Conservation (phyloP, 768 basidiomycete species). For the Lentinula boryana region DNA sequence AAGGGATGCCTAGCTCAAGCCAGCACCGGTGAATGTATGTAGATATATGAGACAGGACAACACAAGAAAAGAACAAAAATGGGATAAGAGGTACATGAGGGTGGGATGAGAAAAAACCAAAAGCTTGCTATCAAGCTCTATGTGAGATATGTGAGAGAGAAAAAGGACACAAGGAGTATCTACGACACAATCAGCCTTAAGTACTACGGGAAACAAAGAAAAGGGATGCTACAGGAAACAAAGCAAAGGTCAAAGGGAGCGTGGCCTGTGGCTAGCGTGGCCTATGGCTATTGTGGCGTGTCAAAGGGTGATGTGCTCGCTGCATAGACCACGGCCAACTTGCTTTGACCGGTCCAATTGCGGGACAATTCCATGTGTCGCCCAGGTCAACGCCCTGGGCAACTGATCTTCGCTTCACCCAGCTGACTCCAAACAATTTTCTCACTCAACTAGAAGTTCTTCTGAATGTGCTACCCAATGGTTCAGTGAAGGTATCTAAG, state of each 20-base stretch:
- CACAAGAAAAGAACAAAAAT: not conserved
- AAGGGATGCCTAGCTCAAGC: conserved; percentile 1
- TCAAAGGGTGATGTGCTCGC: no score
- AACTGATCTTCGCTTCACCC: not conserved
- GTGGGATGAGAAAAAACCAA: no score
- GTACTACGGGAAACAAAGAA: not conserved
- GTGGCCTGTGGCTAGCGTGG: not conserved
- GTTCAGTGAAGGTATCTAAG: not conserved
- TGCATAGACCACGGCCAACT: no score
- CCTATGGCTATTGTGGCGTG: no score
- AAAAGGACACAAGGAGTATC: not conserved
- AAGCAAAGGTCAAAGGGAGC: not conserved
- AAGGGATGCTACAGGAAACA: not conserved
- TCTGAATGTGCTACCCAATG: not conserved
- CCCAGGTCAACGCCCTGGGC: not conserved
- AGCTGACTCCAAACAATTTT: not conserved
- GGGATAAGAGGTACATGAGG: no score
- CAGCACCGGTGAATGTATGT: not conserved
- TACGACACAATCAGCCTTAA: not conserved
- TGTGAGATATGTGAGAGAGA: no score
- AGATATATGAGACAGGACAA: not conserved
- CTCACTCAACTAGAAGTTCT: not conserved
- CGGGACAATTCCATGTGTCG: not conserved
- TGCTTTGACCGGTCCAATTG: no score
- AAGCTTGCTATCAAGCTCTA: no score